Evolutionary conservation across 2,329 filamentous ascomycete genomes (phyloP), one percentile per base, ranked within the genome.

Genomic region (Paraconiothyrium brasiliense): DNA sequence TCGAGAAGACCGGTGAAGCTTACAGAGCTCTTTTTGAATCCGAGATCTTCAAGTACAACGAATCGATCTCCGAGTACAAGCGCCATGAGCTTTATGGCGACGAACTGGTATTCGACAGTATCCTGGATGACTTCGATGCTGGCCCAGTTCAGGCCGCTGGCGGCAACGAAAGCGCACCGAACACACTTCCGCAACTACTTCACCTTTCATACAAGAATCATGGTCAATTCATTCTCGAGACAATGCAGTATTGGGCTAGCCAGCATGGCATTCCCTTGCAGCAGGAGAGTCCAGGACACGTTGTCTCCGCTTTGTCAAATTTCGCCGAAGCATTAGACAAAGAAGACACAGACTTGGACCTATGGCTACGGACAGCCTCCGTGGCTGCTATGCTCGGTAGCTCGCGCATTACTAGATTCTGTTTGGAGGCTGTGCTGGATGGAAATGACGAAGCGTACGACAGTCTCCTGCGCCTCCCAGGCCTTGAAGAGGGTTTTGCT

Each of bases 131-230:
- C 59, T 75, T 74, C 59, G 76, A 80, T 10, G 68, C 74, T 1
- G 77, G 75, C 1, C 78, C 78, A 6, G 68, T 84, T 84, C 66
- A 81, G 66, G 71, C 68, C 24, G 85, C 86, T 32, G 86, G 86
- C 60, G 87, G 89, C 54, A 87, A 87, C 52, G 93, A 96, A 66
- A 90, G 88, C 32, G 88, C 89, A 2, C 92, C 90, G 16, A 95
- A 91, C 73, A 94, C 90, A 52, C 82, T 98, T 10, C 90, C 92
- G 0, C 94, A 97, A 73, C 93, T 96, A 11, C 85, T 98, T 22
- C 97, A 97, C 72, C 86, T 99, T 8, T 92, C 94, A 1, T 93
- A 96, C 83, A 99, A 98, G 79, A 99, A 98, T 71, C 90, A 94
- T 79, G 95, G 93, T 46, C 92, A 98, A 73, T 97, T 97, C 74